These are phyloP conservation scores for Rhodofomes roseus DNA, from an alignment of 1,284 basidiomycete genomes.

Conservation along the genomic window DNA sequence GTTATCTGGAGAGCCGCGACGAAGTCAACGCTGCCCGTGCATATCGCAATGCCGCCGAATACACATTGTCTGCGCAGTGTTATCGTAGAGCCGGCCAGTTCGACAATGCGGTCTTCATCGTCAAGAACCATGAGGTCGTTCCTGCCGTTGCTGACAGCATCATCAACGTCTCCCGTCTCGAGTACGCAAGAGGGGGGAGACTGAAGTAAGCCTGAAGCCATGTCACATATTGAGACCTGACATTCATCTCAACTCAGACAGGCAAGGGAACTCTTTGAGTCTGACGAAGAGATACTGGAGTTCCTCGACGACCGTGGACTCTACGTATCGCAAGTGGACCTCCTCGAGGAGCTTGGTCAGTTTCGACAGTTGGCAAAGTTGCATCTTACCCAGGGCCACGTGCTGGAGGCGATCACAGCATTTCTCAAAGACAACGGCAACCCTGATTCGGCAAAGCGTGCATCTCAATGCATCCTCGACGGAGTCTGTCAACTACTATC, in stretches of 20 bases:
- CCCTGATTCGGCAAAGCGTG: slow-evolving; percentile 12
- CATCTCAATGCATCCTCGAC: slow-evolving; percentile 20
- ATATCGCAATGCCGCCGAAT: slow-evolving; percentile 43
- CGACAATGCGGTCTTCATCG: slow-evolving; percentile 48
- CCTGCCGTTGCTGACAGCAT: slow-evolving; percentile 38
- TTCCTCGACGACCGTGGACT: slow-evolving; percentile 57
- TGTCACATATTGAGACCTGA: not conserved
- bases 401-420: slow-evolving; percentile 43
- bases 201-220: slow-evolving; percentile 35
- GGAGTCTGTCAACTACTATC: slow-evolving; percentile 27
- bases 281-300: slow-evolving; percentile 49
- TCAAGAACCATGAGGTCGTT: slow-evolving; percentile 35
- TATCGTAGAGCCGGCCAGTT: slow-evolving; percentile 50
- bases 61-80: slow-evolving; percentile 39
- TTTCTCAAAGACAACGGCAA: slow-evolving; percentile 35
- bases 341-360: slow-evolving; percentile 45
- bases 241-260: slow-evolving; percentile 32
- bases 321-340: slow-evolving; percentile 43
- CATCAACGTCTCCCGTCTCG: slow-evolving; percentile 45
- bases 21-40: slow-evolving; percentile 41
- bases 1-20: slow-evolving; percentile 41
- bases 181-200: slow-evolving; percentile 44
- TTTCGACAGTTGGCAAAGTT: slow-evolving; percentile 53
- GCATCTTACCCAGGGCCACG: slow-evolving; percentile 47
- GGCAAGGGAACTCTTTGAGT: slow-evolving; percentile 45